Evolutionary conservation across 1,139 yeast genomes (phyloP).

Genomic region (Blastobotrys niveus): DNA sequence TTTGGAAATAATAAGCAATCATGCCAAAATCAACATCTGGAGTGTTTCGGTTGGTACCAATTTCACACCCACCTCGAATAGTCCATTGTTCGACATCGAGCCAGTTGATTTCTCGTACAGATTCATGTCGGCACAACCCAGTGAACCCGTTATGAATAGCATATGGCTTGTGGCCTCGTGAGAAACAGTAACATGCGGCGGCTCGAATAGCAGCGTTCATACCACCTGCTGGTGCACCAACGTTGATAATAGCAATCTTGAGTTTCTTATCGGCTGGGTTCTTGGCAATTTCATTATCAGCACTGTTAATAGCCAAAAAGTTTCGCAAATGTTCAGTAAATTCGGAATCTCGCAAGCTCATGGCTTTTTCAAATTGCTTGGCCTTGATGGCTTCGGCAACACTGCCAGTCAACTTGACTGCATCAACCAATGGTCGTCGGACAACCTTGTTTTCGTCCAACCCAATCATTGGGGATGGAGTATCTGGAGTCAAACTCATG

Average conservation of each 20-base stretch:
- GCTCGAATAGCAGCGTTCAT: constrained; percentile 91
- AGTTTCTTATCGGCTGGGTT: constrained; percentile 41
- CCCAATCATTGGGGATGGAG: constrained; percentile 95
- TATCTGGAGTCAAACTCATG: constrained; percentile 76
- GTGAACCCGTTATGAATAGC: constrained; percentile 90
- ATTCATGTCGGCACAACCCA: constrained; percentile 81
- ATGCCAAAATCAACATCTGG: constrained; percentile 81
- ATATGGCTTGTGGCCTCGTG: constrained; percentile 80
- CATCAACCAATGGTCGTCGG: constrained; percentile 78
- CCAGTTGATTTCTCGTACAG: constrained; percentile 73
- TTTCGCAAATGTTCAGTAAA: constrained; percentile 74
- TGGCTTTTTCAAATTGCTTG: constrained; percentile 80
- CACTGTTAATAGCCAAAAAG: constrained; percentile 61
- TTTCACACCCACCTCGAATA: constrained; percentile 86
- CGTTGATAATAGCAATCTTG: constrained; percentile 75
- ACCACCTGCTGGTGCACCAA: constrained; percentile 98
- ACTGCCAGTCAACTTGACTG: constrained; percentile 75
- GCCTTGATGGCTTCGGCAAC: constrained; percentile 80
- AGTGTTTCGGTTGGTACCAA: constrained; percentile 86
- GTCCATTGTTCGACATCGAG: constrained; percentile 86
- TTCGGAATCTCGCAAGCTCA: constrained; percentile 79
- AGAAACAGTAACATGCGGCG: constrained; percentile 83
- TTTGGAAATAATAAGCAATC: constrained; percentile 86
- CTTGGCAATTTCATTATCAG: constrained; percentile 55
- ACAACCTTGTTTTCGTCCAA: constrained; percentile 80